A percentile compares a stretch with the other conserved stretches of the same genome.
Conservation (phyloP, 305 asterid species). For the Fraxinus xanthoxyloides region DNA sequence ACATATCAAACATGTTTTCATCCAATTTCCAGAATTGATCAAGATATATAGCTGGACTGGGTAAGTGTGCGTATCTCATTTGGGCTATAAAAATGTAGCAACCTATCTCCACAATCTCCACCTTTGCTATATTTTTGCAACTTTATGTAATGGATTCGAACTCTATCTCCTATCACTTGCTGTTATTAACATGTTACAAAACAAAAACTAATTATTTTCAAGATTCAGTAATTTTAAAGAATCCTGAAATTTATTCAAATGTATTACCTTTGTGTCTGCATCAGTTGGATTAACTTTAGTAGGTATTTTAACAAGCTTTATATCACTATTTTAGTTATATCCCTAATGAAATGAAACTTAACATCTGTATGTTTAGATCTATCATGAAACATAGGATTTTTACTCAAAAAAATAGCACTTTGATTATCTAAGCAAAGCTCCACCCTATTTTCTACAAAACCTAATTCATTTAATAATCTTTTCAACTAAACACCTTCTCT, state of each 20-base stretch:
- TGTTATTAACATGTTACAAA: background rate
- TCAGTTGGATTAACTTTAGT: background rate
- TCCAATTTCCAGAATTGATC: background rate
- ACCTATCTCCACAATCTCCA: background rate
- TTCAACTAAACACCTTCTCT: background rate
- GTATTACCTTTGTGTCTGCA: background rate
- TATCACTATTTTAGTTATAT: background rate
- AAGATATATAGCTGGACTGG: background rate
- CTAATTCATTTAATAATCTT: background rate
- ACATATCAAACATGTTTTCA: background rate
- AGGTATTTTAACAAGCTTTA: background rate
- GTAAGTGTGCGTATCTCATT: background rate
- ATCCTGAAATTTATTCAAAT: too few species aligned
- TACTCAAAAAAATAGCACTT: background rate
- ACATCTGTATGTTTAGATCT: too few species aligned
- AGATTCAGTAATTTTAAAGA: background rate
- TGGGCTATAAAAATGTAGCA: background rate
- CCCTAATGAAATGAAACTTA: too few species aligned
- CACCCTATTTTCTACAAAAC: background rate
- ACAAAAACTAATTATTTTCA: background rate
- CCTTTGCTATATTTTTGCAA: background rate
- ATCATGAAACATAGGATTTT: too few species aligned
- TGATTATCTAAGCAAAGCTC: background rate
- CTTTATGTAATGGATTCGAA: background rate
- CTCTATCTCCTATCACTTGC: background rate